phyloP scores from a whole-genome alignment of 2,329 filamentous ascomycete genomes.

The Periconia sp. region DNA sequence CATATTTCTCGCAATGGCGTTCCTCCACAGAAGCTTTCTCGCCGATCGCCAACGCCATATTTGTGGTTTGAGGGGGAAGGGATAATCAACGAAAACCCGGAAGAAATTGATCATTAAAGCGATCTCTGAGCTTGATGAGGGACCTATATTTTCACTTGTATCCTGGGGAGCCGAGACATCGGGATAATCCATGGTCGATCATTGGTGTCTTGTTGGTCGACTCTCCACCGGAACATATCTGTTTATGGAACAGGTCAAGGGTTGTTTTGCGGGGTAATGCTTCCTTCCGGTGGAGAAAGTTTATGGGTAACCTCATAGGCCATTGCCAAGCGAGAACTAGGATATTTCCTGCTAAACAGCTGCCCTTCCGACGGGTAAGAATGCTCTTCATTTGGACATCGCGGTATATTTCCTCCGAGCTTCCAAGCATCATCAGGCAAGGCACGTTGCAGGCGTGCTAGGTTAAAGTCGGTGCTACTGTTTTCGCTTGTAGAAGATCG shows the following conservation, averaged over 20 bases:
- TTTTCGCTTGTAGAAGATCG: neutral
- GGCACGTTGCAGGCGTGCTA: neutral
- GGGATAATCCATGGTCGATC: neutral
- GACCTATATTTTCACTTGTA: neutral
- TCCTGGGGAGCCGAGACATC: neutral
- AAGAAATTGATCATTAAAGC: neutral
- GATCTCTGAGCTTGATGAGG: neutral
- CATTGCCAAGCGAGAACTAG: no score
- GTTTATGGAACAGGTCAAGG: no score
- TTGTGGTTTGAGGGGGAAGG: neutral
- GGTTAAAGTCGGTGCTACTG: neutral
- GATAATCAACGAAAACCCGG: neutral
- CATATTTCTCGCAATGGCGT: neutral
- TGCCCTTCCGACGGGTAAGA: neutral
- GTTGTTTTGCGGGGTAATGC: no score
- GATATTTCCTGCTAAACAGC: neutral
- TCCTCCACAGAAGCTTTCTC: constrained; percentile 7
- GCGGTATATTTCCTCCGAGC: neutral
- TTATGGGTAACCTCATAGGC: no score
- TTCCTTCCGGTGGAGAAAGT: no score
- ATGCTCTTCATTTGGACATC: neutral
- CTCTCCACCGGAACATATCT: neutral
- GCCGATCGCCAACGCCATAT: constrained; percentile 1
- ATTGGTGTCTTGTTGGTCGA: neutral
- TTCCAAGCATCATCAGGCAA: neutral